Base-by-base conservation (phyloP, 2,329 filamentous ascomycete species). In the Phaeosphaeriaceae sp. region DNA sequence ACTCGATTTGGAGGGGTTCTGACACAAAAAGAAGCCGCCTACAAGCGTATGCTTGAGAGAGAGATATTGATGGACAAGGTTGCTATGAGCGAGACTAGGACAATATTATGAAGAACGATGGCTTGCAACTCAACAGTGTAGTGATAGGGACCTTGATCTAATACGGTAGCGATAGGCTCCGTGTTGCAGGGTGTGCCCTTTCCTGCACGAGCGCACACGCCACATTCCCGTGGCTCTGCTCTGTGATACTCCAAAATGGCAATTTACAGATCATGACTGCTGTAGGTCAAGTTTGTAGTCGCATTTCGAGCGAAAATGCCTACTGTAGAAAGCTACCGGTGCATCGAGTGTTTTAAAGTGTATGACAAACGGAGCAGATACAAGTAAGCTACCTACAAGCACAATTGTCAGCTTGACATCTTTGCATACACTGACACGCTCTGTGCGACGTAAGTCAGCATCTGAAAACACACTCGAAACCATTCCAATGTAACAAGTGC, bases 391-490 rank as follows among this genome's bases (percentile, higher is more conserved):
- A 15, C 31, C 7, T 7, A 11, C 31, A 36, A 36, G 31, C 31
- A 36, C 31, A 36, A 5, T 36, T 15, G 13, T 7, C 13, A 11
- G 13, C 6, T 36, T 15, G 6, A 7, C 11, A 36, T 15, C 3
- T 36, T 7, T 36, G 31, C 31, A 11, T 15, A 13, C 11, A 36
- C 31, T 36, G 31, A 36, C 31, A 13, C 7, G 13, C 31, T 13
- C 13, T 11, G 13, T 11, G 13, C 31, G 31, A 15, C 31, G 25
- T 9, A 1, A 65, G 62, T 42, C 52, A 53, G 24, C 62, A 65
- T 15, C 11, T 21, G 1, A 63, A 55, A 2, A 63, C 58, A 2
- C 60, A 65, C 17, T 48, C 52, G 0, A 65, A 57, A 21, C 62
- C 60, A 2, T 51, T 27, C 10, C 10, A 1, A 3, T 65, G 62